These are phyloP conservation scores for Pharus latifolius DNA, from an alignment of 176 grass and related monocot genomes.

Conservation along the genomic window DNA sequence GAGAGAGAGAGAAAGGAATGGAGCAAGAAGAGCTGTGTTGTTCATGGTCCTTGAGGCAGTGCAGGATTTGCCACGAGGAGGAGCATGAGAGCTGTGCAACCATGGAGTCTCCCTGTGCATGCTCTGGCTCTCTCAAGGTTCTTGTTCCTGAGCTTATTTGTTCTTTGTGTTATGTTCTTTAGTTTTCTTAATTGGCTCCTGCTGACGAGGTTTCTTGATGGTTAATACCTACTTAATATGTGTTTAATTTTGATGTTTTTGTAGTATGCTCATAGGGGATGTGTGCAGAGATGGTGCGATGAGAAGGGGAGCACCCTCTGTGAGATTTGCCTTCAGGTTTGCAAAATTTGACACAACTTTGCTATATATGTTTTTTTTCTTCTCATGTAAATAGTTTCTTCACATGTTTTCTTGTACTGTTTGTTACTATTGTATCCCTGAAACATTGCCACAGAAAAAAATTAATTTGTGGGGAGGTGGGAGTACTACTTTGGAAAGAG, in stretches of 20 bases:
- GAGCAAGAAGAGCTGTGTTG: slow-evolving; percentile 2
- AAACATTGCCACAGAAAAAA: not conserved
- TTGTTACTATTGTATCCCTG: slow-evolving; percentile 8
- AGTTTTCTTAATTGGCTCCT: not conserved
- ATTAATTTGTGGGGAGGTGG: not conserved
- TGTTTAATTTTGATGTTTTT: not conserved
- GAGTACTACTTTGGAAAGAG: not conserved
- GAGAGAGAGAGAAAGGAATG: not conserved
- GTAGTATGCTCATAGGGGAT: slow-evolving; percentile 69
- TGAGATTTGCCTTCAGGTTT: slow-evolving; percentile 80
- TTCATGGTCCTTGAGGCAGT: slow-evolving; percentile 26
- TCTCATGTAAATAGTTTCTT: not conserved
- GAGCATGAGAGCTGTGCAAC: slow-evolving; percentile 24
- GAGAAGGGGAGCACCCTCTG: slow-evolving; percentile 70
- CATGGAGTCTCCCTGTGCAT: slow-evolving; percentile 84
- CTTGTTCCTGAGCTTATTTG: not conserved
- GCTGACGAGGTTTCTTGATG: not conserved
- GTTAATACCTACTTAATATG: not conserved
- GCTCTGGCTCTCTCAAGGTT: slow-evolving; percentile 75
- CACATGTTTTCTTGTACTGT: not conserved
- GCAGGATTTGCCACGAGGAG: slow-evolving; percentile 86
- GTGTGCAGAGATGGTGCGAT: slow-evolving; percentile 79
- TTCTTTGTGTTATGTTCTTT: not conserved
- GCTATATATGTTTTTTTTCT: not conserved
- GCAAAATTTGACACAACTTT: not conserved